phyloP scores from a whole-genome alignment of 78 protist species.

The Pigoraptor vietnamica region DNA sequence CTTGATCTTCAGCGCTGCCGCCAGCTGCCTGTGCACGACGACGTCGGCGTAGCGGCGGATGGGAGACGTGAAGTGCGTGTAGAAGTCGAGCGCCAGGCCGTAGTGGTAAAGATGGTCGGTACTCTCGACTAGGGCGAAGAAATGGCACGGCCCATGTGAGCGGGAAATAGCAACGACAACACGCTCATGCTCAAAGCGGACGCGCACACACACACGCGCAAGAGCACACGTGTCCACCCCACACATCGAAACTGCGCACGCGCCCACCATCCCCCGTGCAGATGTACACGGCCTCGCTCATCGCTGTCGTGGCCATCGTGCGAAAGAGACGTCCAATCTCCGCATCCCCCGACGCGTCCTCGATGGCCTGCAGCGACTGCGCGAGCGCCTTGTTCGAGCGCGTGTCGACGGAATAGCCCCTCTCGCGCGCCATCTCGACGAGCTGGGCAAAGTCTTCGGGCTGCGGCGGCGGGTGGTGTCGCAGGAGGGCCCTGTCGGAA shows the following conservation, averaged over 20 bases:
- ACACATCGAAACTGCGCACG: background rate
- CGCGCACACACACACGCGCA: background rate
- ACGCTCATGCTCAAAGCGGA: too few relatives aligned
- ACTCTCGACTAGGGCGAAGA: too few relatives aligned
- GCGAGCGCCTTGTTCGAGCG: constrained; percentile 4
- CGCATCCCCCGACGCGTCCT: background rate
- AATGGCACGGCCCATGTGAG: too few relatives aligned
- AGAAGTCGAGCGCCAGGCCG: constrained; percentile 70
- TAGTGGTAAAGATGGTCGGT: constrained; percentile 50
- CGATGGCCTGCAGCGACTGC: background rate
- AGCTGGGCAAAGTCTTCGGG: constrained; percentile 5
- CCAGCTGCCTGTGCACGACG: constrained; percentile 76
- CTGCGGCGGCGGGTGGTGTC: constrained; percentile 52
- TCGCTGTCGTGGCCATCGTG: constrained; percentile 1
- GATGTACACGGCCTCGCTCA: constrained; percentile 4
- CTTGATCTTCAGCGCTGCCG: background rate
- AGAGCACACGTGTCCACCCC: background rate
- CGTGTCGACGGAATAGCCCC: background rate
- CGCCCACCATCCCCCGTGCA: background rate
- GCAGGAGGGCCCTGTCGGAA: constrained; percentile 72
- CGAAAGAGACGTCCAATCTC: background rate
- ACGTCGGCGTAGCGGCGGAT: constrained; percentile 89
- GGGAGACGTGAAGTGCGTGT: constrained; percentile 98
- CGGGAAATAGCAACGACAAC: too few relatives aligned
- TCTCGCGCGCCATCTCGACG: background rate